Conservation (phyloP, 1,284 basidiomycete species). For the Singerocomus inundabilis region DNA sequence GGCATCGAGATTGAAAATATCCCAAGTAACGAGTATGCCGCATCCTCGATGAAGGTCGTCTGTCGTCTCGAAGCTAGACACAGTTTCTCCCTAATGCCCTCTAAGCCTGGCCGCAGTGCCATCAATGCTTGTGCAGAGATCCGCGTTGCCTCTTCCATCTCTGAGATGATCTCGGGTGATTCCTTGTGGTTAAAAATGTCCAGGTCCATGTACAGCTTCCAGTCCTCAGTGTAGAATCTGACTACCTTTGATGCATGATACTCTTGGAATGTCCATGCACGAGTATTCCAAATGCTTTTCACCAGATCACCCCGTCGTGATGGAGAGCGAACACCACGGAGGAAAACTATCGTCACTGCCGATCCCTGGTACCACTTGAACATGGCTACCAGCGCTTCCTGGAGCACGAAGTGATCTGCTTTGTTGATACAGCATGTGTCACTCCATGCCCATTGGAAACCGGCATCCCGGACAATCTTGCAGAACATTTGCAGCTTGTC, state of each 20-base stretch:
- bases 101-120: too few relatives aligned
- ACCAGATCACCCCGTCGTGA: not conserved
- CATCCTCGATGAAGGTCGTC: too few relatives aligned
- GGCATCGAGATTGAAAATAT: too few relatives aligned
- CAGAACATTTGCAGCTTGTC: constrained; percentile 2
- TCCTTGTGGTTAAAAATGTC: not conserved
- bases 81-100: too few relatives aligned
- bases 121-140: too few relatives aligned
- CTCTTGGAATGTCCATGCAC: constrained; percentile 1
- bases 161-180: not conserved
- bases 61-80: too few relatives aligned
- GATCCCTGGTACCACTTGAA: constrained; percentile 7
- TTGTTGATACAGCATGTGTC: constrained; percentile 2
- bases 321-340: not conserved
- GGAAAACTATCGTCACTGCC: not conserved
- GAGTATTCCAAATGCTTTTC: constrained; percentile 2
- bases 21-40: too few relatives aligned
- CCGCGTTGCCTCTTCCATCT: too few relatives aligned
- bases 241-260: not conserved
- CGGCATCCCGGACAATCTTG: not conserved
- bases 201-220: not conserved
- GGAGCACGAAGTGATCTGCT: not conserved
- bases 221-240: not conserved
- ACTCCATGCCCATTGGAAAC: constrained; percentile 1
- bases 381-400: constrained; percentile 1